Conservation (phyloP, 2,329 filamentous ascomycete genomes). For the Pseudocercospora cruenta region DNA sequence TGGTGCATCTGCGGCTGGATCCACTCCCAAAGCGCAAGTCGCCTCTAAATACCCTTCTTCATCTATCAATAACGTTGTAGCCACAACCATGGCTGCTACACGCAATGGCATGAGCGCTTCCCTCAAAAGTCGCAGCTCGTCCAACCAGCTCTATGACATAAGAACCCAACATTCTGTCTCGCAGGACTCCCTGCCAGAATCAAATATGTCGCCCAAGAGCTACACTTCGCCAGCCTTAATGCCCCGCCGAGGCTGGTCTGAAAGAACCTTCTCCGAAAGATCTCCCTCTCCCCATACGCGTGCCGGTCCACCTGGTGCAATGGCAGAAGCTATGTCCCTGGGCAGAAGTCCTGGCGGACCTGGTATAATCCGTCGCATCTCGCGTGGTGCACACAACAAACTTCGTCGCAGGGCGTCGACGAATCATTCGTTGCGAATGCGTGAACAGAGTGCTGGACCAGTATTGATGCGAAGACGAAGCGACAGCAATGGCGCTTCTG, state of each 20-base stretch:
- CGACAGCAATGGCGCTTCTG: slow-evolving; percentile 76
- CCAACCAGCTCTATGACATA: slow-evolving; percentile 36
- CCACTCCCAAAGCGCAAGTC: slow-evolving; percentile 22
- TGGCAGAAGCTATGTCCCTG: slow-evolving; percentile 62
- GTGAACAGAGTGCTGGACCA: slow-evolving; percentile 87
- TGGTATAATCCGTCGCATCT: slow-evolving; percentile 78
- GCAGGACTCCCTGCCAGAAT: slow-evolving; percentile 30
- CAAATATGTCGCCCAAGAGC: slow-evolving; percentile 29
- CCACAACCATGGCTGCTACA: slow-evolving; percentile 23
- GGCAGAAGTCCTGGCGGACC: slow-evolving; percentile 56
- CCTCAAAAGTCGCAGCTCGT: slow-evolving; percentile 42
- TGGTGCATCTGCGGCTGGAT: slow-evolving; percentile 21
- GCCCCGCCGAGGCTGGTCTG: slow-evolving; percentile 30
- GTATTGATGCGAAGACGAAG: slow-evolving; percentile 85
- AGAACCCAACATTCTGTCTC: slow-evolving; percentile 26
- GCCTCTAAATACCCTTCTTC: slow-evolving; percentile 20
- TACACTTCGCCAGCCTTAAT: slow-evolving; percentile 31
- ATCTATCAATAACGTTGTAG: slow-evolving; percentile 20
- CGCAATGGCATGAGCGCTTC: slow-evolving; percentile 19
- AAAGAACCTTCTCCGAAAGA: slow-evolving; percentile 48
- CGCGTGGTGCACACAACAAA: slow-evolving; percentile 74
- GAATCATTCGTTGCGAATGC: slow-evolving; percentile 69
- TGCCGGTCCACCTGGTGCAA: slow-evolving; percentile 56
- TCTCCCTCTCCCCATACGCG: slow-evolving; percentile 56
- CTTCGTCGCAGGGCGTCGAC: slow-evolving; percentile 77